Percentiles rank a stretch among this genome's conserved stretches.
These are phyloP conservation scores for Saccharomycopsis lassenensis DNA, from an alignment of 805 yeast species.

Conservation along the genomic window DNA sequence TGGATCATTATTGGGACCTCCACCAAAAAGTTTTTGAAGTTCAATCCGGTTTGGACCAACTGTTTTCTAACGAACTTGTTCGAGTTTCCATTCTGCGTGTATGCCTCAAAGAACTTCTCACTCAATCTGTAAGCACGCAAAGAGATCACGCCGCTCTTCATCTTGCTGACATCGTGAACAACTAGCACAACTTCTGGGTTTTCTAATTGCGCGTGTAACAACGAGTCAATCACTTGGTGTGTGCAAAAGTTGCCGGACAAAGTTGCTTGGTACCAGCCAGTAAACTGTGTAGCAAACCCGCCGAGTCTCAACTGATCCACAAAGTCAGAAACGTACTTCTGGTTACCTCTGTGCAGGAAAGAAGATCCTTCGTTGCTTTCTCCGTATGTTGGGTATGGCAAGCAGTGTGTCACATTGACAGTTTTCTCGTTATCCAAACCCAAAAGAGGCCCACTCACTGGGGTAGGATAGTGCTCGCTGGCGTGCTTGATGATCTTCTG, in stretches of 20 bases:
- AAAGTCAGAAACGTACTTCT: constrained; percentile 58
- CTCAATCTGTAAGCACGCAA: constrained; percentile 63
- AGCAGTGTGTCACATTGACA: constrained; percentile 43
- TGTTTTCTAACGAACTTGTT: constrained; percentile 58
- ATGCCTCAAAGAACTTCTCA: constrained; percentile 44
- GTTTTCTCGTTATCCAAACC: constrained; percentile 54
- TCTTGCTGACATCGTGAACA: constrained; percentile 61
- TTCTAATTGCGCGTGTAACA: constrained; percentile 51
- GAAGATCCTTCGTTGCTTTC: constrained; percentile 58
- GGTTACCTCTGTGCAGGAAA: constrained; percentile 48
- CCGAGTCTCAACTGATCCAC: constrained; percentile 49
- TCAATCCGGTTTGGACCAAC: constrained; percentile 47
- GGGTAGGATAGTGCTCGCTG: constrained; percentile 48
- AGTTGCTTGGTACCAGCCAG: constrained; percentile 76
- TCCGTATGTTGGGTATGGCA: constrained; percentile 48
- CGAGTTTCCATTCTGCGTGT: constrained; percentile 28
- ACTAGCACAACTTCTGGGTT: constrained; percentile 42
- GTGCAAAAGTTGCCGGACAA: constrained; percentile 60
- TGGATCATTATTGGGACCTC: constrained; percentile 58
- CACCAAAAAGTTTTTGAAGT: constrained; percentile 55
- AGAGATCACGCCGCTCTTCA: constrained; percentile 49
- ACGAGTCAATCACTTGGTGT: constrained; percentile 53
- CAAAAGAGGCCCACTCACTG: constrained; percentile 59
- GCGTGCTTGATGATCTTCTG: constrained; percentile 57
- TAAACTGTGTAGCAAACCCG: constrained; percentile 56